phyloP scores from a whole-genome alignment of 129 eudicot genomes.

The Glebionis coronaria region DNA sequence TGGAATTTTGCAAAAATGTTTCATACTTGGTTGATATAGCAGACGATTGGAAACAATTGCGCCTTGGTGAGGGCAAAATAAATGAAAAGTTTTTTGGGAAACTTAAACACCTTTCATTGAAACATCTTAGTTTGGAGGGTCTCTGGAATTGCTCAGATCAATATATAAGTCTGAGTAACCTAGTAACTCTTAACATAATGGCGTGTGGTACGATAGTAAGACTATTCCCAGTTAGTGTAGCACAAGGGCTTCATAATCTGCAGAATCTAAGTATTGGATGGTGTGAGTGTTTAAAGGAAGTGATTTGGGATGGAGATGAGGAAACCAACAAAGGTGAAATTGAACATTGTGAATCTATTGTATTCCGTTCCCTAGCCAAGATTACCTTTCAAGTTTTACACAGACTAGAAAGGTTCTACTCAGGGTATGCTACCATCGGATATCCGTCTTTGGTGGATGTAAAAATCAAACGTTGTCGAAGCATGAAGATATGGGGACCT shows the following conservation, averaged over 20 bases:
- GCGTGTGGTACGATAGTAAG: background rate
- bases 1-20: rapidly evolving
- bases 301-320: slow-evolving; percentile 1
- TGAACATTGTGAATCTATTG: background rate
- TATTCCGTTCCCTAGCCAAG: background rate
- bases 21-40: background rate
- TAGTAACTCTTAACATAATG: background rate
- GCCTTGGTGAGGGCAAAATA: background rate
- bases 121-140: background rate
- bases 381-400: rapidly evolving
- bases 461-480: rapidly evolving
- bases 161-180: background rate
- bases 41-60: background rate
- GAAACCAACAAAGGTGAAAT: background rate
- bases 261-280: background rate
- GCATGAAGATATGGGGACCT: background rate
- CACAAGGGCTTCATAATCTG: background rate
- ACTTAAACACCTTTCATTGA: background rate
- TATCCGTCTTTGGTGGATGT: slow-evolving; percentile 4
- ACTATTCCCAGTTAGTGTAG: background rate
- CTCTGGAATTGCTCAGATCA: slow-evolving; percentile 3
- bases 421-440: background rate
- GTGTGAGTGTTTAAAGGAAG: background rate
- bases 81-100: background rate
- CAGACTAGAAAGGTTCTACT: background rate